These are phyloP conservation scores for Exophiala dermatitidis DNA, from an alignment of 2,329 filamentous ascomycete species.

Conservation along the genomic window DNA sequence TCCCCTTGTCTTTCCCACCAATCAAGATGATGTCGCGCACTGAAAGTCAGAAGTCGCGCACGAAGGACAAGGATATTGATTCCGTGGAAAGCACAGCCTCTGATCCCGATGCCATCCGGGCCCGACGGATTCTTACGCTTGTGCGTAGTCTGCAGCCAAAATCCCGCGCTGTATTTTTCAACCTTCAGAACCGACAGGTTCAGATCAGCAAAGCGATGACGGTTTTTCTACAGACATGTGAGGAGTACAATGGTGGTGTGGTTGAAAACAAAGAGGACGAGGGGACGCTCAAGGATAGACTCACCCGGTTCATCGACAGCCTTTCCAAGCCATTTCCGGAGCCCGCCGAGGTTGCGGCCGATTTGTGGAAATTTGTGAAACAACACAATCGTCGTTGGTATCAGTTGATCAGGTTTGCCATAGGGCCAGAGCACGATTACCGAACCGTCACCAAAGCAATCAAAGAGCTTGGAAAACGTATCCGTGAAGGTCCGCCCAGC, in stretches of 20 bases:
- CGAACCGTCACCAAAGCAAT: conserved; percentile 83
- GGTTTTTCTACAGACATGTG: conserved; percentile 74
- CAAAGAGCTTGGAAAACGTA: conserved; percentile 77
- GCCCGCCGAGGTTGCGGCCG: conserved; percentile 59
- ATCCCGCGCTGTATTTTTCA: conserved; percentile 81
- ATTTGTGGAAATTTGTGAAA: conserved; percentile 86
- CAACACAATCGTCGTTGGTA: conserved; percentile 84
- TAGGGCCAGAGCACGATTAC: conserved; percentile 81
- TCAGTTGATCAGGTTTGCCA: conserved; percentile 78
- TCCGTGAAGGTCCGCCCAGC: conserved; percentile 57
- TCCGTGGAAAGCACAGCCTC: conserved; percentile 34
- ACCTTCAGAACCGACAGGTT: conserved; percentile 70
- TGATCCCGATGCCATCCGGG: conserved; percentile 58
- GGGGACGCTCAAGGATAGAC: conserved; percentile 58
- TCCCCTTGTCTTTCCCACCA: conserved; percentile 83
- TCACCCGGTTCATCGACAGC: conserved; percentile 66
- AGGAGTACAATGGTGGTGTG: conserved; percentile 82
- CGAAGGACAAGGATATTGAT: conserved; percentile 33
- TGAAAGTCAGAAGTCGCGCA: conserved; percentile 46
- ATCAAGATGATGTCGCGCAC: conserved; percentile 47
- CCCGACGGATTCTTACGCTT: conserved; percentile 75
- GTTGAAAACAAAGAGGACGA: conserved; percentile 63
- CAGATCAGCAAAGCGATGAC: conserved; percentile 66
- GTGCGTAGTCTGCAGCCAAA: conserved; percentile 68
- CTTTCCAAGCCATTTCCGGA: conserved; percentile 73